A percentile compares a stretch with the other conserved stretches of the same genome.
Conservation (phyloP, 495 filamentous ascomycete genomes). For the Ramalina intermedia region DNA sequence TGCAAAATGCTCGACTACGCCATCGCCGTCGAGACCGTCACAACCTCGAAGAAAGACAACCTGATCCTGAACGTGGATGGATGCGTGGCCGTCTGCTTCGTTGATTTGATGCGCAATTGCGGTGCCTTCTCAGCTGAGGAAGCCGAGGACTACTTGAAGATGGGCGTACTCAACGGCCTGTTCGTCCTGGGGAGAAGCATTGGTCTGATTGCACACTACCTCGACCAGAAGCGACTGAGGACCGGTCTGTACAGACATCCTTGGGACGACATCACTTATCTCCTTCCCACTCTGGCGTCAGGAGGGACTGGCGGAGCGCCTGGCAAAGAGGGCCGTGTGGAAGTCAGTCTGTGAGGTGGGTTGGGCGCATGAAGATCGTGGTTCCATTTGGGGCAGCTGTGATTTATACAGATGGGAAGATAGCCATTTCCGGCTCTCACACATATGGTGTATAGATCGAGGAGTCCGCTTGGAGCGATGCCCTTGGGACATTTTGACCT, state of each 20-base stretch:
- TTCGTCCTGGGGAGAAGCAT: constrained; percentile 94
- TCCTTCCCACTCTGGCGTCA: constrained; percentile 69
- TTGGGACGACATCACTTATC: constrained; percentile 96
- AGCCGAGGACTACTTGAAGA: constrained; percentile 45
- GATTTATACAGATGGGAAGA: background rate
- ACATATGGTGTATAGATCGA: background rate
- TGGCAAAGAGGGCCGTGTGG: constrained; percentile 77
- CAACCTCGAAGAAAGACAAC: constrained; percentile 99
- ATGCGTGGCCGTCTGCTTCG: constrained; percentile 95
- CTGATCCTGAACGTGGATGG: constrained; percentile 98
- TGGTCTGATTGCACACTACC: constrained; percentile 97
- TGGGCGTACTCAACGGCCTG: constrained; percentile 97
- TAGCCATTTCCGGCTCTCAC: background rate
- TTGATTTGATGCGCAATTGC: constrained; percentile 93
- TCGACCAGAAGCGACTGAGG: constrained; percentile 96
- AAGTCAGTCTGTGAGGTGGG: constrained; percentile 52
- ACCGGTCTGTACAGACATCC: constrained; percentile 98
- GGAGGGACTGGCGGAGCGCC: constrained; percentile 37
- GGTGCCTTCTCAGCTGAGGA: constrained; percentile 69
- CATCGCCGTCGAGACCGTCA: constrained; percentile 93
- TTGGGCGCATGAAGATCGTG: background rate
- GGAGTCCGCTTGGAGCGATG: too few species aligned
- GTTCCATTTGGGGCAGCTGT: background rate
- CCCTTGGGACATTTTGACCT: too few species aligned
- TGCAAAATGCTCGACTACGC: constrained; percentile 97